Conservation (phyloP, 2,329 filamentous ascomycete genomes). For the Pyricularia grisea region DNA sequence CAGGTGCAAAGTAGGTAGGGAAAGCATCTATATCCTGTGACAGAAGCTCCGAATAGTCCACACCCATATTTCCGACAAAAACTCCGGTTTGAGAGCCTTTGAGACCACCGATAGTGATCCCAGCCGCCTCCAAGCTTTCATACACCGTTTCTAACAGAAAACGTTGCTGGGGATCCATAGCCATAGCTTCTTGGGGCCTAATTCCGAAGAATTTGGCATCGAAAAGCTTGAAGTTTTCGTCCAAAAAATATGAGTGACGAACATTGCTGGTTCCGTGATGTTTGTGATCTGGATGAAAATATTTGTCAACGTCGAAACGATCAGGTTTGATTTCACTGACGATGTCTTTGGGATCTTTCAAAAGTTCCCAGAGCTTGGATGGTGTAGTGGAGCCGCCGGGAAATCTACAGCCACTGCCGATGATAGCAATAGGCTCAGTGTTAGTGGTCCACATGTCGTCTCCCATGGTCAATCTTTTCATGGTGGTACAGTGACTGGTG, state of each 20-base stretch:
- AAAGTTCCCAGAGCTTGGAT: constrained; percentile 19
- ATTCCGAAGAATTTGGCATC: constrained; percentile 26
- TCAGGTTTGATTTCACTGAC: constrained; percentile 18
- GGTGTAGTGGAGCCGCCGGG: constrained; percentile 17
- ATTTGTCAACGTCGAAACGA: constrained; percentile 20
- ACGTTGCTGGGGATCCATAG: constrained; percentile 39
- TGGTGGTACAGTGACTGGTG: too few species aligned
- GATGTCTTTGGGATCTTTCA: constrained; percentile 15
- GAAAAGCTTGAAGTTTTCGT: constrained; percentile 10
- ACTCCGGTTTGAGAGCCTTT: constrained; percentile 37
- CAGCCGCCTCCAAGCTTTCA: constrained; percentile 42
- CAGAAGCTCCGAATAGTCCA: constrained; percentile 14
- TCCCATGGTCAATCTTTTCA: not conserved
- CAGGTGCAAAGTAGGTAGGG: constrained; percentile 17
- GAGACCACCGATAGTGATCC: constrained; percentile 33
- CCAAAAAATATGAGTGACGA: constrained; percentile 10
- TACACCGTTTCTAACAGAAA: constrained; percentile 41
- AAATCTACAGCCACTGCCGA: constrained; percentile 20
- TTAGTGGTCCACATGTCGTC: not conserved
- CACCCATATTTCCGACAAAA: constrained; percentile 31
- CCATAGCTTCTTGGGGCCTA: constrained; percentile 20
- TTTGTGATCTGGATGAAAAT: constrained; percentile 19
- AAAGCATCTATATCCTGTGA: constrained; percentile 12
- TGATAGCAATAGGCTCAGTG: constrained; percentile 17
- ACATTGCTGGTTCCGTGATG: constrained; percentile 20